Base-by-base conservation (phyloP, 495 filamentous ascomycete genomes). In the Staphylotrichum longicolle region DNA sequence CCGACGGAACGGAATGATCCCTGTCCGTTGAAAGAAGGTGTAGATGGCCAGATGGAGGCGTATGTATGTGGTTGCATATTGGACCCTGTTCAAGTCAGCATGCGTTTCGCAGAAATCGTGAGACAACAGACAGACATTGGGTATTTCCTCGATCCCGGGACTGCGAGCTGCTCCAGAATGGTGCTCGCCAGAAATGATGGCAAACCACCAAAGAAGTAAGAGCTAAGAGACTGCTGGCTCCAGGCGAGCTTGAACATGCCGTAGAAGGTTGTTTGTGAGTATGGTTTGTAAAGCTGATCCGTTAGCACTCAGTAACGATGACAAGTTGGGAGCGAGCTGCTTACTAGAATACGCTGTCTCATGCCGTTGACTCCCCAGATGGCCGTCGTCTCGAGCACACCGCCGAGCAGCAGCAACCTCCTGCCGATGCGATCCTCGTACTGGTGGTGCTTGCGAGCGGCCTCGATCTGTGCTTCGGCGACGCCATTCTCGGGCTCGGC, bases 331-430 rank as follows among this genome's bases (percentile, higher is more conserved):
- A 20, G 39, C 10, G 11, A 42, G 34, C n/a, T 9, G 50, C 75
- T 56, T 59, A 83, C 81, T 58, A 82, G 51, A 46, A 83, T 78
- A 33, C 81, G 74, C 57, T 80, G 75, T 54, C 81, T 69, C 57
- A 83, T 65, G 40, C 80, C 79, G 54, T 78, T 72, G 9, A 83
- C 71, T n/a, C 81, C 80, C 80, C 82, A 85, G 20, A 80, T 72
- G 1, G 73, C 72, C 9, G 71, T 69, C n/a, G 76, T 70, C 30
- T 77, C 70, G 7, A 79, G 60, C 2, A 71, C 58, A 11, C 74
- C 70, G 5, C 76, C 76, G 7, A 69, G 48, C 34, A 74, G 60
- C 54, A 78, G 64, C 52, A 80, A 58, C 11, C 65, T 69, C 11
- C 70, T 67, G 20, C 77, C 82, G 5, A 74, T 72, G 11, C 65